Base-by-base conservation (phyloP, 208 protist species). In the Histomonas meleagridis region DNA sequence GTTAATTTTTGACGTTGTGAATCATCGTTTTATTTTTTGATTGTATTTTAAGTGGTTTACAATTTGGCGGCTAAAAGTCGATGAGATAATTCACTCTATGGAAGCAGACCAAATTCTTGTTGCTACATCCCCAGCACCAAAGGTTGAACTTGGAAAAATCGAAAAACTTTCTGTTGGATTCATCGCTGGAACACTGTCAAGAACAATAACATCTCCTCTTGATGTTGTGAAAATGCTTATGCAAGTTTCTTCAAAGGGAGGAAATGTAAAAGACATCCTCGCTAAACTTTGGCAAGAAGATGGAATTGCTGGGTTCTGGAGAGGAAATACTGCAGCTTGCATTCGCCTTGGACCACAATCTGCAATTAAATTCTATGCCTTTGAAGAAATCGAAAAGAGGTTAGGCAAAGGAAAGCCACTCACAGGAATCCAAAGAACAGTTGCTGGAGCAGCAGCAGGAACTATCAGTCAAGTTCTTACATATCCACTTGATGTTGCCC, bases 191-290 rank as follows among this genome's bases (percentile, higher is more conserved):
- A 65, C 86, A 70, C 49, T 65, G 46, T 23, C 86, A 16, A 48
- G 86, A 38, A 91, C 86, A 65, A 35, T 91, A 26, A 65, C 55
- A 69, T 91, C 86, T 35, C 86, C 86, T 55, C 26, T 91, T 4
- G 86, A 91, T 91, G 53, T 60, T 32, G 55, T 91, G 18, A 91
- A 91, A 35, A 69, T 91, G 86, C 86, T 91, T 46, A 91, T 91
- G 49, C 86, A 91, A 62, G 55, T 65, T 65, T 60, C 86, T 0
- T 91, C 53, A 12, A 35, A 60, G 18, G 55, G 86, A 43, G 55
- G 86, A 12, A 46, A 48, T 26, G 43, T 49, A 2, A 49, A 65
- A 60, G 49, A n/a, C 28, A 91, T 43, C 35, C 5, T 69, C 48
- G 2, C 5, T 12, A 65, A 91, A 38, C 43, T 60, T 12, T 65